Evolutionary conservation across 768 basidiomycete genomes (phyloP).

Genomic region (Mycena leptocephala): DNA sequence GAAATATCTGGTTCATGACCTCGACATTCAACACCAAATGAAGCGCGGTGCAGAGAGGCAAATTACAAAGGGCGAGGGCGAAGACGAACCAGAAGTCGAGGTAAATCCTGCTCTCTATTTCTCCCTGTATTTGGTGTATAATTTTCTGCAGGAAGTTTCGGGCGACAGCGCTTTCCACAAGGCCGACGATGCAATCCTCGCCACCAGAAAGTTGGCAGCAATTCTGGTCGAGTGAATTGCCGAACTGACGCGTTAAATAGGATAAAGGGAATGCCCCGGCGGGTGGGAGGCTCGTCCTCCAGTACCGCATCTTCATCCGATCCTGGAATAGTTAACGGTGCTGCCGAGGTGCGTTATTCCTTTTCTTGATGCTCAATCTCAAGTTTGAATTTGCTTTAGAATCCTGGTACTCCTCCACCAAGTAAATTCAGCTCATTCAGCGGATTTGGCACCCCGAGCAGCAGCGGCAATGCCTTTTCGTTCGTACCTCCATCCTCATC

Average conservation of each 20-base stretch:
- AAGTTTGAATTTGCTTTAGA: constrained; percentile 20
- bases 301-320: constrained; percentile 31
- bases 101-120: constrained; percentile 45
- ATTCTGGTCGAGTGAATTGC: neutral
- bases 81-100: constrained; percentile 59
- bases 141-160: constrained; percentile 57
- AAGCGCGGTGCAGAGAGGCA: constrained; percentile 86
- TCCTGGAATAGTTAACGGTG: constrained; percentile 36
- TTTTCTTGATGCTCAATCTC: constrained; percentile 10
- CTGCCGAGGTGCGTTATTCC: constrained; percentile 44
- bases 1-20: neutral
- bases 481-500: constrained; percentile 53
- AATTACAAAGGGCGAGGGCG: constrained; percentile 71
- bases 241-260: constrained; percentile 53
- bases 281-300: constrained; percentile 36
- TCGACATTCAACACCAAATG: constrained; percentile 54
- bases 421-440: constrained; percentile 68
- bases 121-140: neutral
- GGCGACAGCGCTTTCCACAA: constrained; percentile 63
- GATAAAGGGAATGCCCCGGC: constrained; percentile 78
- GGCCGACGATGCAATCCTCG: constrained; percentile 73
- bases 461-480: constrained; percentile 54
- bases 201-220: constrained; percentile 68
- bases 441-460: constrained; percentile 63
- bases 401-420: constrained; percentile 45